Evolutionary conservation across 768 basidiomycete species (phyloP).

Genomic region (Boletales sp.): DNA sequence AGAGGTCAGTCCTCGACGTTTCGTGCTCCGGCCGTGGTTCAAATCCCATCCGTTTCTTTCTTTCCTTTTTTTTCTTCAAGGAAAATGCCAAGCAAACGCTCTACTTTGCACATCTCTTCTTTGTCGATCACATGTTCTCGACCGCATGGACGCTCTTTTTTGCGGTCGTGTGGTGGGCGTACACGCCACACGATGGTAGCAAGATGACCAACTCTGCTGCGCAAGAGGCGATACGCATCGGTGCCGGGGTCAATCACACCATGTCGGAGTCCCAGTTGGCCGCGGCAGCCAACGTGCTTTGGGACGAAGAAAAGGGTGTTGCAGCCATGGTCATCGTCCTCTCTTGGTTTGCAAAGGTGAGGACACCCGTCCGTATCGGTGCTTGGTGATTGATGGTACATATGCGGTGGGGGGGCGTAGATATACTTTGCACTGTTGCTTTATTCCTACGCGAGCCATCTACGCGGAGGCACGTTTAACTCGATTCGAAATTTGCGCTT

Average conservation of each 20-base stretch:
- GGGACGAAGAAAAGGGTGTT: constrained; percentile 85
- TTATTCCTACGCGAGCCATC: constrained; percentile 91
- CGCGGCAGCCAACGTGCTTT: constrained; percentile 73
- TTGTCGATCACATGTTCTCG: constrained; percentile 86
- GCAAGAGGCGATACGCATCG: constrained; percentile 79
- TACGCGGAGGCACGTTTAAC: constrained; percentile 88
- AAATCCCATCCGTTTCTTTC: background rate
- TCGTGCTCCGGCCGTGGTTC: constrained; percentile 6
- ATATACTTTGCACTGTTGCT: constrained; percentile 87
- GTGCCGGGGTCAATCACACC: constrained; percentile 46
- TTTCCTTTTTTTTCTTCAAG: constrained; percentile 37
- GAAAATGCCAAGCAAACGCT: constrained; percentile 84
- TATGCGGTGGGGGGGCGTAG: constrained; percentile 37
- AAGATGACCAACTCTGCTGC: constrained; percentile 80
- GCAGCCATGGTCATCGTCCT: constrained; percentile 73
- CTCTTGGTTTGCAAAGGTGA: constrained; percentile 88
- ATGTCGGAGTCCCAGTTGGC: constrained; percentile 66
- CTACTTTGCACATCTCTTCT: constrained; percentile 89
- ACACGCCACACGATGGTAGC: constrained; percentile 88
- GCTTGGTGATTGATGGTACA: constrained; percentile 2
- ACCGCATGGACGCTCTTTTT: constrained; percentile 94
- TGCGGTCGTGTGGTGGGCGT: constrained; percentile 85
- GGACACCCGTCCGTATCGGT: constrained; percentile 12
- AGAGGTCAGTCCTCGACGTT: constrained; percentile 51
- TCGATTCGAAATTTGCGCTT: constrained; percentile 51